Evolutionary conservation across 1,284 basidiomycete genomes (phyloP), one percentile per base, ranked within the genome.

Genomic region (Cryptococcus sp.): DNA sequence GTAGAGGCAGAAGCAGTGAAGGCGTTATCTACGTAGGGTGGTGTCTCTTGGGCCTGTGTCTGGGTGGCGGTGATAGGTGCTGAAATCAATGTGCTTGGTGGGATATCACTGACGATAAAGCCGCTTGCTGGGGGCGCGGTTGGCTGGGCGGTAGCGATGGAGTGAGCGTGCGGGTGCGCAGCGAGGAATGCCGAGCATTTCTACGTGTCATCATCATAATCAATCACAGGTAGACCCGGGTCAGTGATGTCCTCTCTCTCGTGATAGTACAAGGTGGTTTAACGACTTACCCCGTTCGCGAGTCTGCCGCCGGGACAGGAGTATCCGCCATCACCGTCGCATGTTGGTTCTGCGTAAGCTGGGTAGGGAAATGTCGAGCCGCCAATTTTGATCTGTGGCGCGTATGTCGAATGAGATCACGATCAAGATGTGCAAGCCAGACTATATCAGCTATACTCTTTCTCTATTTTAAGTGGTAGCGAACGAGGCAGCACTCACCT

Each of bases 301-400:
- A 41, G 54, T n/a, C 48, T 46, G 17, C 52, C 59, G 5, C 51
- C 51, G 15, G 63, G 63, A 48, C 63, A 64, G 17, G 45, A 46
- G 46, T 59, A 64, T 17, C 52, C 59, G 3, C 59, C 63, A 11
- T 47, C 41, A 10, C 63, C 63, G 51, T 63, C 61, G 49, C 63
- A 64, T 0, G 51, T 61, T 8, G 63, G 65, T 22, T 52, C 34
- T 13, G 59, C 50, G 29, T 57, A 58, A 40, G 57, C 58, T 1
- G 63, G 59, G 38, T 65, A 64, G 3, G 25, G 29, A 38, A 59
- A 54, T 15, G 43, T 37, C 22, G 55, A 34, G 19, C 63, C 65
- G 20, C 56, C 50, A 17, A 63, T 53, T 20, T 52, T 48, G 43
- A 67, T 52, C 65, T 66, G 43, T n/a, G 38, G 13, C 29, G n/a